Conservation (phyloP, 2,329 filamentous ascomycete species). For the Fusarium piperis region DNA sequence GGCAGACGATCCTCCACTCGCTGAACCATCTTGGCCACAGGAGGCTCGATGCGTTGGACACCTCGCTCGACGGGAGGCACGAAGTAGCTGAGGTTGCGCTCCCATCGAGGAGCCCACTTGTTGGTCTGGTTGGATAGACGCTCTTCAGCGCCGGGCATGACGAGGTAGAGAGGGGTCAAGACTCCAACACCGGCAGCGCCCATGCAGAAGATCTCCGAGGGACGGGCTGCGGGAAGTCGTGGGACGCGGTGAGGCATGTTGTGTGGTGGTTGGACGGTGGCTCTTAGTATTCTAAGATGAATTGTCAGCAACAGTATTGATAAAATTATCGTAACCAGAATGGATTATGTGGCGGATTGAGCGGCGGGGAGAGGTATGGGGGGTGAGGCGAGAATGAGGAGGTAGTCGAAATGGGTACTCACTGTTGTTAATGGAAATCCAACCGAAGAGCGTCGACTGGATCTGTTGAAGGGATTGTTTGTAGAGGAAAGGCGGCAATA, state of each 20-base stretch:
- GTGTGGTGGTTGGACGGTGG: constrained; percentile 16
- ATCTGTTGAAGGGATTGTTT: not conserved
- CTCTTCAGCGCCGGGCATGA: constrained; percentile 66
- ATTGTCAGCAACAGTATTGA: constrained; percentile 1
- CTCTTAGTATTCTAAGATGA: not conserved
- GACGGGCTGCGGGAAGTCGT: constrained; percentile 60
- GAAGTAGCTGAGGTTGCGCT: constrained; percentile 66
- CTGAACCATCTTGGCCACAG: constrained; percentile 56
- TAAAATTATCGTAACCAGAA: not conserved
- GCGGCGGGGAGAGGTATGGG: not conserved
- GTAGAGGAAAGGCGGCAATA: not conserved
- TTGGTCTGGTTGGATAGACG: constrained; percentile 62
- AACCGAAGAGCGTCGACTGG: constrained; percentile 4
- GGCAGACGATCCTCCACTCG: constrained; percentile 58
- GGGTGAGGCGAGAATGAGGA: not conserved
- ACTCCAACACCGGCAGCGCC: constrained; percentile 63
- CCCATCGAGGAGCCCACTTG: constrained; percentile 69
- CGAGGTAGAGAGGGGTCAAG: constrained; percentile 66
- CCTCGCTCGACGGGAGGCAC: constrained; percentile 57
- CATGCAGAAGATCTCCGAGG: constrained; percentile 62
- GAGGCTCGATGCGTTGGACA: constrained; percentile 60
- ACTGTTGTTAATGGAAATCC: constrained; percentile 13
- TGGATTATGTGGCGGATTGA: not conserved
- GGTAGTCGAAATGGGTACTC: not conserved
- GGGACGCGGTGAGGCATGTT: constrained; percentile 59